Evolutionary conservation across 176 grass and related monocot genomes (phyloP).

Genomic region (Phyllostachys edulis): DNA sequence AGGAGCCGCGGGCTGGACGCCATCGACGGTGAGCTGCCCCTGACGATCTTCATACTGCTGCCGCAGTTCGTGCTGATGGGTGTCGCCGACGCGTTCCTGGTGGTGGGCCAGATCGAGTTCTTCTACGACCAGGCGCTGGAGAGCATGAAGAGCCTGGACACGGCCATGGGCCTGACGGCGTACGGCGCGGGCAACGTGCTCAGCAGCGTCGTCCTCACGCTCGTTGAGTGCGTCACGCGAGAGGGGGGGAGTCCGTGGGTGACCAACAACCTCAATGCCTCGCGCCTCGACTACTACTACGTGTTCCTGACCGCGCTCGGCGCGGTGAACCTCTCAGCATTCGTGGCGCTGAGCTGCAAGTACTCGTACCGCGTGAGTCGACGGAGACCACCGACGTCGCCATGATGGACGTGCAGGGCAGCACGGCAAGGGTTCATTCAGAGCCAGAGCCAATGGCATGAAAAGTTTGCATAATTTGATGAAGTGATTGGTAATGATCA

Average conservation of each 20-base stretch:
- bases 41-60: slow-evolving; percentile 67
- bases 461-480: background rate
- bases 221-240: slow-evolving; percentile 45
- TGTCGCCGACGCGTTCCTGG: slow-evolving; percentile 60
- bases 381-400: slow-evolving; percentile 24
- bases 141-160: slow-evolving; percentile 87
- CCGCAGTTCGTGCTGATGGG: slow-evolving; percentile 91
- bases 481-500: background rate
- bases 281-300: slow-evolving; percentile 76
- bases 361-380: slow-evolving; percentile 51
- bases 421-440: background rate
- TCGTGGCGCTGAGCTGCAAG: slow-evolving; percentile 39
- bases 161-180: slow-evolving; percentile 59
- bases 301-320: slow-evolving; percentile 52
- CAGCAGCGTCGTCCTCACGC: slow-evolving; percentile 58
- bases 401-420: background rate
- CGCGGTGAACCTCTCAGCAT: slow-evolving; percentile 46
- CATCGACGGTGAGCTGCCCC: slow-evolving; percentile 19
- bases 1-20: slow-evolving; percentile 14
- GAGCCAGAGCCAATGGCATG: slow-evolving; percentile 17
- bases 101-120: slow-evolving; percentile 65
- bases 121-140: slow-evolving; percentile 86
- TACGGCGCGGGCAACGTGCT: slow-evolving; percentile 69
- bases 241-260: slow-evolving; percentile 60
- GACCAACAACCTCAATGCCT: slow-evolving; percentile 70